phyloP scores from a whole-genome alignment of 768 basidiomycete species.

The Boletus huronensis region DNA sequence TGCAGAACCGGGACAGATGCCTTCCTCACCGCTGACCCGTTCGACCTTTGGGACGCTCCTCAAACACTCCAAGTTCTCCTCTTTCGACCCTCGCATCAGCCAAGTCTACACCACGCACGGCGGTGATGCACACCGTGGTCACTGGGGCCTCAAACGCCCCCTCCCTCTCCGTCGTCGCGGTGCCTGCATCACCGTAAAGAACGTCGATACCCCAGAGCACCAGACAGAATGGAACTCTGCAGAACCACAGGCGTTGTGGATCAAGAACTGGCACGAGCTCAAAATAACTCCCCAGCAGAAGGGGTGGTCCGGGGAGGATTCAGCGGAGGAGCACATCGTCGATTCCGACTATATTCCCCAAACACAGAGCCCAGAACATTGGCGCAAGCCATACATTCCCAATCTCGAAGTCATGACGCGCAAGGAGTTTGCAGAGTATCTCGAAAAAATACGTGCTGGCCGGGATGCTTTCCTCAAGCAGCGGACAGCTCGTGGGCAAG shows the following conservation, averaged over 20 bases:
- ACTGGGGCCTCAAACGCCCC: conserved; percentile 86
- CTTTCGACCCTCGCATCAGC: conserved; percentile 70
- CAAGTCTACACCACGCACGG: conserved; percentile 74
- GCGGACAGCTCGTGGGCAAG: conserved; percentile 15
- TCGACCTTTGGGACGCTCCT: conserved; percentile 77
- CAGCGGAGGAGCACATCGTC: conserved; percentile 18
- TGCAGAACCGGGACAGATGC: conserved; percentile 8
- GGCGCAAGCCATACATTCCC: conserved; percentile 34
- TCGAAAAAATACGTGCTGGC: conserved; percentile 52
- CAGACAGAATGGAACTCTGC: conserved; percentile 77
- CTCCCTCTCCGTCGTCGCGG: conserved; percentile 62
- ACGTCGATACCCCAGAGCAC: conserved; percentile 69
- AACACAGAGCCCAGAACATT: conserved; percentile 12
- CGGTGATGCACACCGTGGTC: conserved; percentile 69
- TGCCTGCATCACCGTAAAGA: conserved; percentile 60
- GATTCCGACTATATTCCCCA: conserved; percentile 28
- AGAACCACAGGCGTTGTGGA: conserved; percentile 62
- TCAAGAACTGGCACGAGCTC: conserved; percentile 65
- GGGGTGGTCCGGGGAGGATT: conserved; percentile 9
- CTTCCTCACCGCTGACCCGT: conserved; percentile 36
- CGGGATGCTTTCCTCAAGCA: conserved; percentile 56
- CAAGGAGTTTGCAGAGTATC: conserved; percentile 54
- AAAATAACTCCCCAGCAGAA: conserved; percentile 15
- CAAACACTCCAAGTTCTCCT: conserved; percentile 77
- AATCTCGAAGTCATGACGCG: conserved; percentile 63